Evolutionary conservation across 805 yeast genomes (phyloP).

Genomic region (Wickerhamiella spandovensis): DNA sequence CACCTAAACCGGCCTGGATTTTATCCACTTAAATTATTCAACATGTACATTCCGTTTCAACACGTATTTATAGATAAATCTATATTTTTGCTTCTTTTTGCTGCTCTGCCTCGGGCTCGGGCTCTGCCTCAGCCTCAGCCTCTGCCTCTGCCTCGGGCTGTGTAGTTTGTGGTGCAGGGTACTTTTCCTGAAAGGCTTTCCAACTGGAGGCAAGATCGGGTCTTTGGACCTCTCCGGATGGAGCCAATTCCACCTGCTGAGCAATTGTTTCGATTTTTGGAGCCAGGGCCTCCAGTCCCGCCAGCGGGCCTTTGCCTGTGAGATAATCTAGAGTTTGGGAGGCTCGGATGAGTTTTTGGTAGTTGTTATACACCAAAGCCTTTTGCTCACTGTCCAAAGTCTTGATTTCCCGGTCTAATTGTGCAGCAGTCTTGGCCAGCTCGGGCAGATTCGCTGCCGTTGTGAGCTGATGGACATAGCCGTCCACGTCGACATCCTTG

Average conservation of each 20-base stretch:
- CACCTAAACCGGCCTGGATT: too few species aligned
- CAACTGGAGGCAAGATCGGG: not conserved
- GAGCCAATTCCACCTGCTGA: not conserved
- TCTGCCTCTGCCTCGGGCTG: not conserved
- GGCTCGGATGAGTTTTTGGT: conserved; percentile 25
- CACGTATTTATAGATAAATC: conserved; percentile 3
- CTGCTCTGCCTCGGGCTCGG: not conserved
- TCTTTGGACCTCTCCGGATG: not conserved
- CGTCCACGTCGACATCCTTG: conserved; percentile 16
- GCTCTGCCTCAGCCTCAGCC: too few species aligned
- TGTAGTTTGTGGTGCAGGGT: not conserved
- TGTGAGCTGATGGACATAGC: conserved; percentile 13
- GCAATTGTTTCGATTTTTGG: conserved; percentile 8
- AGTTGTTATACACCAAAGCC: conserved; percentile 28
- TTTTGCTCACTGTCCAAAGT: conserved; percentile 27
- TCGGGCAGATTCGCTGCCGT: conserved; percentile 14
- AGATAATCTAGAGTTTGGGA: conserved; percentile 22
- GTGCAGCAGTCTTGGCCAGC: conserved; percentile 18
- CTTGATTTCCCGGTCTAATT: conserved; percentile 19
- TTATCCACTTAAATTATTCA: conserved; percentile 3
- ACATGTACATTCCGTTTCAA: conserved; percentile 11
- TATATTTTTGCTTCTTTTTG: not conserved
- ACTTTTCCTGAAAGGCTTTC: not conserved
- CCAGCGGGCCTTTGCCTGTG: conserved; percentile 16
- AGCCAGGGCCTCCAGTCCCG: conserved; percentile 8